Evolutionary conservation across 2,329 filamentous ascomycete species (phyloP).

Genomic region (Phoma sp.): DNA sequence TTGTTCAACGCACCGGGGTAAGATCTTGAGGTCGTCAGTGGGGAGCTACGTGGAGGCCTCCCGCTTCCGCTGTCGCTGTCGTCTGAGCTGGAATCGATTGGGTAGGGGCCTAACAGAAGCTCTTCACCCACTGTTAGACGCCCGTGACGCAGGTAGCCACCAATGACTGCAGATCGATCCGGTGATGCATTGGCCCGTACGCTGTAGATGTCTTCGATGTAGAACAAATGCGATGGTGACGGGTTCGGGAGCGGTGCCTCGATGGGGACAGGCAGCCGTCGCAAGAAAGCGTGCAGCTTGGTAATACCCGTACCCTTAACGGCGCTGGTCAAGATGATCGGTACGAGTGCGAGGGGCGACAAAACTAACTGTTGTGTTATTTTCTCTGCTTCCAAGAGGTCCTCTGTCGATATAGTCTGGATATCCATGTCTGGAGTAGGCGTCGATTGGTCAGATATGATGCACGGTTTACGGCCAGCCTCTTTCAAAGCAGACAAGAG

Average conservation of each 20-base stretch:
- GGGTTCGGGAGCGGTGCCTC: slow-evolving; percentile 37
- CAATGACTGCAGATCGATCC: slow-evolving; percentile 66
- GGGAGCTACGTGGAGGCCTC: slow-evolving; percentile 23
- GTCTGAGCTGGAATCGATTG: slow-evolving; percentile 38
- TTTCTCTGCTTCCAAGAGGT: slow-evolving; percentile 64
- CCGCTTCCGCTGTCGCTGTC: slow-evolving; percentile 47
- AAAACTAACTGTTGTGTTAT: slow-evolving; percentile 59
- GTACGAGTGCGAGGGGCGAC: slow-evolving; percentile 64
- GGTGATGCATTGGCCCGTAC: slow-evolving; percentile 52
- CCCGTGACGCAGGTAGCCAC: slow-evolving; percentile 83
- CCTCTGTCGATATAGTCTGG: slow-evolving; percentile 61
- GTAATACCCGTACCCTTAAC: slow-evolving; percentile 84
- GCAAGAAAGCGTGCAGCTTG: slow-evolving; percentile 80
- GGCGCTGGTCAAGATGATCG: slow-evolving; percentile 86
- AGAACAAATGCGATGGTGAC: slow-evolving; percentile 70
- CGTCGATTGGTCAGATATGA: slow-evolving; percentile 57
- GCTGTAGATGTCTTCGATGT: slow-evolving; percentile 89
- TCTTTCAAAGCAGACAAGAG: slow-evolving; percentile 80
- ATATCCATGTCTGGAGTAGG: slow-evolving; percentile 51
- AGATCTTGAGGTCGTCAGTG: slow-evolving; percentile 52
- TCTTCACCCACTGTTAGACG: slow-evolving; percentile 77
- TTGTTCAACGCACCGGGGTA: slow-evolving; percentile 55
- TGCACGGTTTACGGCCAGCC: slow-evolving; percentile 73
- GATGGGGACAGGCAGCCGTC: slow-evolving; percentile 70
- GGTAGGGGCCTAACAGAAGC: slow-evolving; percentile 76